Conservation (phyloP, 805 yeast species). For the Ascoidea asiatica region DNA sequence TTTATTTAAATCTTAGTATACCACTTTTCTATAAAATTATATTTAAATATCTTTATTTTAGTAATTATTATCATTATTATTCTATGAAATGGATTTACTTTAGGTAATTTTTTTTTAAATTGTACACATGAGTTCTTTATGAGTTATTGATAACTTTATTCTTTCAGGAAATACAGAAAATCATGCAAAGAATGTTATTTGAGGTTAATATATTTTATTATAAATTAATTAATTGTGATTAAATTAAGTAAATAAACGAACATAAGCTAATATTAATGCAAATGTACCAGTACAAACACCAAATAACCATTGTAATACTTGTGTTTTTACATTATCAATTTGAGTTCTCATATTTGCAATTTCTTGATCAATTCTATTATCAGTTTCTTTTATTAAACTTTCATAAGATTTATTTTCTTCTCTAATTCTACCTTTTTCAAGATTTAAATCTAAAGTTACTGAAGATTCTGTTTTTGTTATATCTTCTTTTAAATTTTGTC, state of each 20-base stretch:
- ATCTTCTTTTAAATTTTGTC: conserved; percentile 79
- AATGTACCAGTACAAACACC: conserved; percentile 98
- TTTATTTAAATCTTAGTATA: too few relatives aligned
- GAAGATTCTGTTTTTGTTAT: conserved; percentile 83
- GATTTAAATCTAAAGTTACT: conserved; percentile 77
- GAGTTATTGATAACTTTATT: too few relatives aligned
- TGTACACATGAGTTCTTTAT: too few relatives aligned
- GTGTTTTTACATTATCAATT: conserved; percentile 89
- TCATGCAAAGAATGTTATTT: too few relatives aligned
- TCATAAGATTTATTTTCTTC: conserved; percentile 92
- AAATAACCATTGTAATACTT: conserved; percentile 95
- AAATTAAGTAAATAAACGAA: conserved; percentile 59
- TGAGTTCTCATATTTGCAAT: conserved; percentile 90
- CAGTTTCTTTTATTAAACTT: conserved; percentile 86
- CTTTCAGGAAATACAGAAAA: too few relatives aligned
- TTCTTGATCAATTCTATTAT: conserved; percentile 90
- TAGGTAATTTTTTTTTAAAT: too few relatives aligned
- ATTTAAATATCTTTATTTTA: too few relatives aligned
- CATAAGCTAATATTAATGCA: conserved; percentile 85
- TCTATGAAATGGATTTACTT: too few relatives aligned
- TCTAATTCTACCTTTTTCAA: conserved; percentile 90
- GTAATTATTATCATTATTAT: too few relatives aligned
- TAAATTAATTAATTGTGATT: too few relatives aligned
- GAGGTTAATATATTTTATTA: too few relatives aligned
- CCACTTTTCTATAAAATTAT: too few relatives aligned